Evolutionary conservation across 2,329 filamentous ascomycete species (phyloP).

Genomic region (Neonectria magnoliae): DNA sequence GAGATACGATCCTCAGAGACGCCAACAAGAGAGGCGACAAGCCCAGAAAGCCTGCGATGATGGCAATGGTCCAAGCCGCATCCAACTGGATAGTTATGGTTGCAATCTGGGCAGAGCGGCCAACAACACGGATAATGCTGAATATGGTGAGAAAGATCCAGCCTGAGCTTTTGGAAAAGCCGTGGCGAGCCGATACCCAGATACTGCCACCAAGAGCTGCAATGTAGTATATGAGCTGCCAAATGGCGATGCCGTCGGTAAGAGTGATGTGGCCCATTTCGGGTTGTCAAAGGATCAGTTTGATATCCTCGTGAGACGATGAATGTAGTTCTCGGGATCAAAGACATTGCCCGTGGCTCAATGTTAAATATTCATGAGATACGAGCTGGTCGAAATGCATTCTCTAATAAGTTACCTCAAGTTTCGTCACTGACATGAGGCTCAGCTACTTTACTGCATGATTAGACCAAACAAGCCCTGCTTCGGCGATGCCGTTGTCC

Average conservation of each 20-base stretch:
- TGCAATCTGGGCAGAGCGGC: slow-evolving; percentile 12
- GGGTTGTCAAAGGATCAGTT: background rate
- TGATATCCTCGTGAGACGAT: background rate
- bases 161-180: slow-evolving; percentile 7
- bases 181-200: slow-evolving; percentile 14
- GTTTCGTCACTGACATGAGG: background rate
- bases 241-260: slow-evolving; percentile 8
- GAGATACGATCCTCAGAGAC: slow-evolving; percentile 13
- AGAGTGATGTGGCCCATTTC: slow-evolving; percentile 10
- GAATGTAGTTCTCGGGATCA: background rate
- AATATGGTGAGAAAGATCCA: slow-evolving; percentile 19
- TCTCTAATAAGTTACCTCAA: background rate
- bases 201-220: background rate
- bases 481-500: background rate
- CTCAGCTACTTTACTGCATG: background rate
- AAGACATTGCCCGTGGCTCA: background rate
- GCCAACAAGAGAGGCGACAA: slow-evolving; percentile 15
- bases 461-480: background rate
- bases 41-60: background rate
- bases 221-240: slow-evolving; percentile 4
- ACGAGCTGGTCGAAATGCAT: background rate
- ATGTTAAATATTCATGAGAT: background rate
- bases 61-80: background rate
- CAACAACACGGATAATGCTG: slow-evolving; percentile 6
- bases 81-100: background rate